Evolutionary conservation across 306 rosid genomes (phyloP).

Genomic region (Vigna hirtella): DNA sequence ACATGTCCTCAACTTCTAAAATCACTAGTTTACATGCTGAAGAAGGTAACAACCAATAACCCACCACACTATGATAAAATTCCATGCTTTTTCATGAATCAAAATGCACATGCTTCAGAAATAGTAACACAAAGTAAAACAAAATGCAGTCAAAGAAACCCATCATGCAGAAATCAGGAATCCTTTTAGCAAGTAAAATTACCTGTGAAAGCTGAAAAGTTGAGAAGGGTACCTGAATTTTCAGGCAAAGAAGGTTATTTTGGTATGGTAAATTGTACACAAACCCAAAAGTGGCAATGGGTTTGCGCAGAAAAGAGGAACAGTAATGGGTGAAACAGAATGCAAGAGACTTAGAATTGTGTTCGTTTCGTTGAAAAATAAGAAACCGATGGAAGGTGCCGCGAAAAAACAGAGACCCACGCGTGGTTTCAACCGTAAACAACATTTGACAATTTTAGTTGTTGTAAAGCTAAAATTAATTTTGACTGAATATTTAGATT

Average conservation of each 20-base stretch:
- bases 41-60: neutral
- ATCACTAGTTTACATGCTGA: neutral
- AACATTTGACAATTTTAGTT: conserved; percentile 22
- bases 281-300: conserved; percentile 49
- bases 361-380: conserved; percentile 7
- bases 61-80: neutral
- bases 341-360: conserved; percentile 26
- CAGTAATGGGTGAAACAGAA: conserved; percentile 30
- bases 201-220: neutral
- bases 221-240: conserved; percentile 34
- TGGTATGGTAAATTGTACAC: conserved; percentile 34
- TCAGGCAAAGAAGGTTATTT: neutral
- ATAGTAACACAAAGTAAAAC: neutral
- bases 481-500: no score
- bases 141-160: conserved; percentile 18
- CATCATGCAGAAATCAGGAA: neutral
- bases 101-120: neutral
- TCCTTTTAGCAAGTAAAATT: neutral
- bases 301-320: conserved; percentile 39
- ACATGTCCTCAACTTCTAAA: neutral
- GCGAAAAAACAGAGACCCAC: conserved; percentile 40
- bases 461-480: no score
- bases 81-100: neutral
- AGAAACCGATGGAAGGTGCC: conserved; percentile 22
- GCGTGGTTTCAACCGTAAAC: conserved; percentile 37